Conservation (phyloP, 2,329 filamentous ascomycete genomes). For the Lasiodiplodia hormozganensis region DNA sequence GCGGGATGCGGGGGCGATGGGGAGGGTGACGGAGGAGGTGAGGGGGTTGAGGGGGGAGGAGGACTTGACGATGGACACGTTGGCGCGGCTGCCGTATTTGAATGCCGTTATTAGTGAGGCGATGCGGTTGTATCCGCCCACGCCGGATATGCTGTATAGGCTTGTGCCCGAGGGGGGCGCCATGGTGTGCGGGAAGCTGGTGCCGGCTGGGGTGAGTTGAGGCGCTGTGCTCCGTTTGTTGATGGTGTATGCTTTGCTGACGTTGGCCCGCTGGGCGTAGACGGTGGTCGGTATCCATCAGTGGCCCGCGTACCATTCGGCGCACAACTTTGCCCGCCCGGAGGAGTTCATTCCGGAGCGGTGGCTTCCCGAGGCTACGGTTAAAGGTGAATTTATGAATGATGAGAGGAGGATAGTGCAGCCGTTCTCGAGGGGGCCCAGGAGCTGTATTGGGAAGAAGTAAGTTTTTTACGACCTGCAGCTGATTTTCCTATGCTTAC, state of each 20-base stretch:
- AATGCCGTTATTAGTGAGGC: conserved; percentile 48
- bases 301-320: conserved; percentile 38
- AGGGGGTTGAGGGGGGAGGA: not conserved
- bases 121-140: conserved; percentile 53
- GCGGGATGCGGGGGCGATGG: not conserved
- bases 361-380: conserved; percentile 40
- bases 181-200: conserved; percentile 33
- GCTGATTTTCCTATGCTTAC: not conserved
- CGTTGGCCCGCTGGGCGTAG: not conserved
- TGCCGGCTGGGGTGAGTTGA: conserved; percentile 33
- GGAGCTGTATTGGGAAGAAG: conserved; percentile 46
- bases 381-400: conserved; percentile 31
- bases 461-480: conserved; percentile 32
- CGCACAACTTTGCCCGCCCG: conserved; percentile 37
- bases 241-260: conserved; percentile 36
- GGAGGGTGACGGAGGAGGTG: not conserved
- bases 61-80: conserved; percentile 27
- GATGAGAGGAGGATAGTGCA: conserved; percentile 37
- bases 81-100: not conserved
- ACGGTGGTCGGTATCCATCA: not conserved
- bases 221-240: not conserved
- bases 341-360: conserved; percentile 42
- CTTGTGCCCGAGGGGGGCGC: conserved; percentile 40
- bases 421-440: conserved; percentile 39
- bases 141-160: conserved; percentile 45